Conservation (phyloP, 768 basidiomycete species). For the Termitomyces sp. region DNA sequence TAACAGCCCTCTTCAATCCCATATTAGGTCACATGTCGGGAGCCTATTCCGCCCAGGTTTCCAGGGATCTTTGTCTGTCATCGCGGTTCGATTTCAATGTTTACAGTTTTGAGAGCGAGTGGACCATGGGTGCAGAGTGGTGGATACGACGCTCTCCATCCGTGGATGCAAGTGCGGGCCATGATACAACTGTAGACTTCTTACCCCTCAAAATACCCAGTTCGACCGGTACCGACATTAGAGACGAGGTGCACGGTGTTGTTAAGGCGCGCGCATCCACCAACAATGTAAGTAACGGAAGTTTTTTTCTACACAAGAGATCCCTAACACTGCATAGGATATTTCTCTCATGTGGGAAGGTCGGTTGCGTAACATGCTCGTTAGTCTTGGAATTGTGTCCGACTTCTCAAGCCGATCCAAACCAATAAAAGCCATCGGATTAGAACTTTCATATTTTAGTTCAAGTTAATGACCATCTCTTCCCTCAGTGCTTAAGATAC, state of each 20-base stretch:
- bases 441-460: conserved; percentile 94
- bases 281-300: conserved; percentile 60
- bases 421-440: conserved; percentile 84
- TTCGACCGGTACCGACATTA: conserved; percentile 13
- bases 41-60: conserved; percentile 87
- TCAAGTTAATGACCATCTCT: conserved; percentile 29
- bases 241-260: conserved; percentile 64
- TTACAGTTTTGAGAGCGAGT: conserved; percentile 95
- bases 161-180: conserved; percentile 26
- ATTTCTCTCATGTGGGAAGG: conserved; percentile 94
- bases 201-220: conserved; percentile 5
- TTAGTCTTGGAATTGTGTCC: conserved; percentile 89
- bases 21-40: conserved; percentile 93
- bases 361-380: conserved; percentile 81
- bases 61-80: conserved; percentile 79
- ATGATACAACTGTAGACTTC: conserved; percentile 13
- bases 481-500: background rate
- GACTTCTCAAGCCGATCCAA: conserved; percentile 82
- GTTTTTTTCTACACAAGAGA: background rate
- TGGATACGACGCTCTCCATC: conserved; percentile 70
- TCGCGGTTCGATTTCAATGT: conserved; percentile 95
- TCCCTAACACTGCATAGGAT: conserved; percentile 45
- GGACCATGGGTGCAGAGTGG: conserved; percentile 95
- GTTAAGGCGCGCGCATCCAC: conserved; percentile 90
- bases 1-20: conserved; percentile 93